Conservation (phyloP, 140 eudicot species). For the Stevia rebaudiana region DNA sequence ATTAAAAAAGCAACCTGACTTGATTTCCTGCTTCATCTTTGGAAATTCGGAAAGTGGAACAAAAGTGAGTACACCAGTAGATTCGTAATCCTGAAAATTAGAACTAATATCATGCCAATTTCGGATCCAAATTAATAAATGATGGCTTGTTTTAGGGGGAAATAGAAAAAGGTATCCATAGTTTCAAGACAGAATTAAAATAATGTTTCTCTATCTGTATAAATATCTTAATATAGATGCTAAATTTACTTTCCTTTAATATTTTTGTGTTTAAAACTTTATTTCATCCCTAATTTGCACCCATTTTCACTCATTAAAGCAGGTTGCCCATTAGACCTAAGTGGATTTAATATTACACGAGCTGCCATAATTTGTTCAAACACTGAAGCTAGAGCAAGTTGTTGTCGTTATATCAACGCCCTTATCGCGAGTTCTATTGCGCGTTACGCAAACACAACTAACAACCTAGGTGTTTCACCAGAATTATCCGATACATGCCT, state of each 20-base stretch:
- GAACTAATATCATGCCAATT: background rate
- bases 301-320: constrained; percentile 25
- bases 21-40: background rate
- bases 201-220: background rate
- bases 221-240: background rate
- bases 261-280: background rate
- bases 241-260: background rate
- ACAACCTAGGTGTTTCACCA: constrained; percentile 62
- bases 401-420: constrained; percentile 89
- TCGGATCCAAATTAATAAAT: background rate
- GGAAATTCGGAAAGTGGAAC: background rate
- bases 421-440: constrained; percentile 68
- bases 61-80: background rate
- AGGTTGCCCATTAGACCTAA: constrained; percentile 90
- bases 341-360: constrained; percentile 57
- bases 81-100: background rate
- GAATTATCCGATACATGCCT: constrained; percentile 62
- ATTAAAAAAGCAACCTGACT: background rate
- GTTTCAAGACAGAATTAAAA: background rate
- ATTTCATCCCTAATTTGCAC: constrained; percentile 15
- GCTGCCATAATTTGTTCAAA: constrained; percentile 66
- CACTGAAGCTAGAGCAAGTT: constrained; percentile 58
- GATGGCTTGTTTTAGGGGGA: background rate
- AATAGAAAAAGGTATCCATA: background rate
- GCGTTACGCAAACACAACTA: constrained; percentile 75